These are phyloP conservation scores for Cadophora luteo-olivacea DNA, from an alignment of 2,329 filamentous ascomycete genomes.

Conservation along the genomic window DNA sequence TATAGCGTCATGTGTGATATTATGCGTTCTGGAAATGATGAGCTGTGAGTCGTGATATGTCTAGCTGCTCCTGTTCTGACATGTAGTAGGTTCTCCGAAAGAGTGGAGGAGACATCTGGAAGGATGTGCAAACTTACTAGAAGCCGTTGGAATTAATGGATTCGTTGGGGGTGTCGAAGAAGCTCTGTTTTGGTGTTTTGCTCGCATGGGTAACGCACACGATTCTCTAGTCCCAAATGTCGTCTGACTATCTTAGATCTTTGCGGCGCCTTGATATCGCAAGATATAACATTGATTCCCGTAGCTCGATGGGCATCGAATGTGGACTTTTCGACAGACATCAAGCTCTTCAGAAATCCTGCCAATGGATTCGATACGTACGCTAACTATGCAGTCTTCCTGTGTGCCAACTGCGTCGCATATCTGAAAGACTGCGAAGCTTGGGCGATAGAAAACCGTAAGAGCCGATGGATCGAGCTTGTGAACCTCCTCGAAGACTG, in stretches of 20 bases:
- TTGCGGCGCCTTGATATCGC: conserved; percentile 59
- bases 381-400: conserved; percentile 57
- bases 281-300: conserved; percentile 56
- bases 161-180: conserved; percentile 57
- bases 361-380: conserved; percentile 52
- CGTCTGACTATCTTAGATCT: conserved; percentile 46
- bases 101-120: conserved; percentile 59
- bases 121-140: conserved; percentile 57
- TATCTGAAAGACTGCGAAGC: conserved; percentile 44
- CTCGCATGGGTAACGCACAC: conserved; percentile 51
- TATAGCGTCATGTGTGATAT: conserved; percentile 58
- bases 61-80: background rate
- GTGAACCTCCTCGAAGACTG: conserved; percentile 51
- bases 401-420: conserved; percentile 52
- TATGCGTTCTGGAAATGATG: conserved; percentile 62
- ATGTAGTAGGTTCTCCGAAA: conserved; percentile 44
- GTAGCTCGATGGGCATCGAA: conserved; percentile 53
- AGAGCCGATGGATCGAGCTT: conserved; percentile 36
- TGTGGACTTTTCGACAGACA: conserved; percentile 34
- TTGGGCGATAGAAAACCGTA: conserved; percentile 45
- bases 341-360: conserved; percentile 46
- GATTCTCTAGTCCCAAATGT: conserved; percentile 40
- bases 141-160: conserved; percentile 57
- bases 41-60: conserved; percentile 44
- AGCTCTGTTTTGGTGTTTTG: conserved; percentile 62